Evolutionary conservation across 2,329 filamentous ascomycete genomes (phyloP), one percentile per base, ranked within the genome.

Genomic region (Fusarium pininemorale): DNA sequence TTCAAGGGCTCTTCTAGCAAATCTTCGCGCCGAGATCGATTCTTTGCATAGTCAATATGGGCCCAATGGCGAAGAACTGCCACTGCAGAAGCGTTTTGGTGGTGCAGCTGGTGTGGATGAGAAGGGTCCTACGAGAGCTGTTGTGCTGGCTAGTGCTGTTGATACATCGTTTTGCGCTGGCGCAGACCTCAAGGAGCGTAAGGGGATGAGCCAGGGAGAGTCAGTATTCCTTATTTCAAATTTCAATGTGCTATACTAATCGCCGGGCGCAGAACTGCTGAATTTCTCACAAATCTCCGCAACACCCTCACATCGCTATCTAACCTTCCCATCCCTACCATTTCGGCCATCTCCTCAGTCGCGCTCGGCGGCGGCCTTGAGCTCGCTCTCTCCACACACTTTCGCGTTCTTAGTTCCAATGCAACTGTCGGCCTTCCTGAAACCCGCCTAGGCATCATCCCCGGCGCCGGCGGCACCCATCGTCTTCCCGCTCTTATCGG

Each of bases 321-420:
- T 35, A 82, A 86, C 68, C 91, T 99, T 47, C 93, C 93, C 20
- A 91, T 98, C 75, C 96, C 96, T 35, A 97, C 96, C 58, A 96
- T 99, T 80, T 92, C 93, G 7, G 95, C 95, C 65, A 90, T 99
- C 71, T 92, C 93, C 62, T 96, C 94, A 56, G 85, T 94, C 66
- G 96, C 96, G 11, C 92, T 98, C 37, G 96, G 96, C 72, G 96
- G 96, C 78, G 96, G 96, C 53, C 91, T 99, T 74, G 96, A 99
- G 84, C 90, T 99, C 60, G 96, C 95, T 4, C 90, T 99, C 12
- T 91, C 93, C 75, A 97, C 96, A 4, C 91, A 96, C 82, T 91
- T 99, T 83, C 94, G 96, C 75, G 92, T 99, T 59, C 92, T 98
- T 75, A 89, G 91, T 38, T 94, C 93, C 44, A 93, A 91, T 39